phyloP scores from a whole-genome alignment of 2,329 filamentous ascomycete genomes.

The Diplocarpon rosae region DNA sequence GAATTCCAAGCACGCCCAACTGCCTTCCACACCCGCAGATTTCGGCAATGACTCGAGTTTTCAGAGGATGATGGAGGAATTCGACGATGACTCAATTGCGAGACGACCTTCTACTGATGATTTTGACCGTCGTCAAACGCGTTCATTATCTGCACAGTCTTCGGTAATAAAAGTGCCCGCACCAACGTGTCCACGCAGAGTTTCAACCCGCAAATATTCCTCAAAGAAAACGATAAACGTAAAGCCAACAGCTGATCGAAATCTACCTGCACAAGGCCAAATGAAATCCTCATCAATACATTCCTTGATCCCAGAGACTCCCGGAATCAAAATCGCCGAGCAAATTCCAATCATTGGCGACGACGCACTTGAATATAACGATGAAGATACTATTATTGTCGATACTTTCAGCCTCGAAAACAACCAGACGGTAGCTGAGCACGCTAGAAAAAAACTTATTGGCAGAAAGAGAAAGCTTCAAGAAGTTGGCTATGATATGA shows the following conservation, averaged over 20 bases:
- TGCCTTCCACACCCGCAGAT: slow-evolving; percentile 18
- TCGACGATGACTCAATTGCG: slow-evolving; percentile 10
- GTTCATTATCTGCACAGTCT: neutral
- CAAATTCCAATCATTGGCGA: neutral
- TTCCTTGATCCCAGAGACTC: slow-evolving; percentile 23
- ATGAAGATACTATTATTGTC: slow-evolving; percentile 17
- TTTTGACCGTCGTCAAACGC: neutral
- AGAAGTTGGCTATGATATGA: slow-evolving; percentile 6
- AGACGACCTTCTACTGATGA: neutral
- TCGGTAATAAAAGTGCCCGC: no score
- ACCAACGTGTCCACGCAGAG: no score
- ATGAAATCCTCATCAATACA: slow-evolving; percentile 11
- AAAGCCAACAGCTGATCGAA: neutral
- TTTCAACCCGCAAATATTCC: slow-evolving; percentile 3
- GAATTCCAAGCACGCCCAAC: neutral
- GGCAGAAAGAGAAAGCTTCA: slow-evolving; percentile 17
- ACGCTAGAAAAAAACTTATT: slow-evolving; percentile 1
- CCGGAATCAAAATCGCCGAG: slow-evolving; percentile 5
- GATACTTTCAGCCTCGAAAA: slow-evolving; percentile 11
- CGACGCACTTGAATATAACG: slow-evolving; percentile 11
- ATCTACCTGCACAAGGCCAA: neutral
- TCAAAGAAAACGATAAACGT: neutral
- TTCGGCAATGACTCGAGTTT: slow-evolving; percentile 23
- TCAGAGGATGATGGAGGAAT: slow-evolving; percentile 18
- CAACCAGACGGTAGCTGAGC: neutral